These are phyloP conservation scores for Penicillium dipodomyicola DNA, from an alignment of 495 filamentous ascomycete genomes.

Conservation along the genomic window DNA sequence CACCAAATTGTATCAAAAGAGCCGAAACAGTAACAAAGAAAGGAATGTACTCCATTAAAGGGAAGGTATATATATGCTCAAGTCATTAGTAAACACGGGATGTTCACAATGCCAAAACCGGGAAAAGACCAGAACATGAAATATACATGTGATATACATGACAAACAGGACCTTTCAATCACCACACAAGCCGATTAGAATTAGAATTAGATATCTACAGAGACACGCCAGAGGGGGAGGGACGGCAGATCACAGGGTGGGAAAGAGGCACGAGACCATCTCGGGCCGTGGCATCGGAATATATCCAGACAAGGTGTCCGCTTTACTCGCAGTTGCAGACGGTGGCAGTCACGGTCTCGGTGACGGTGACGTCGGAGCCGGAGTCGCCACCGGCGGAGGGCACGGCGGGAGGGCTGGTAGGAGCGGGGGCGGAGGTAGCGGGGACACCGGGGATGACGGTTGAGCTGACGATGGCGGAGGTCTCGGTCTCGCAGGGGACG, in stretches of 20 bases:
- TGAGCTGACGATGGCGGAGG: slow-evolving; percentile 14
- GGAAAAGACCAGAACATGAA: slow-evolving; percentile 1
- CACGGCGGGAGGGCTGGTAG: slow-evolving; percentile 15
- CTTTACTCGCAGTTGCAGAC: slow-evolving; percentile 31
- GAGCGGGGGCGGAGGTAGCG: slow-evolving; percentile 13
- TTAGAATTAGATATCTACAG: slow-evolving; percentile 46
- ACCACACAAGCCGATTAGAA: slow-evolving; percentile 33
- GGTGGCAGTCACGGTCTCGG: slow-evolving; percentile 33
- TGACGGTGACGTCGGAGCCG: slow-evolving; percentile 24
- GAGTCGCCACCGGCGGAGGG: slow-evolving; percentile 8
- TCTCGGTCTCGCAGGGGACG: slow-evolving; percentile 25
- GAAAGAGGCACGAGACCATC: not conserved
- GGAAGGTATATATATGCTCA: slow-evolving; percentile 22
- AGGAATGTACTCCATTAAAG: slow-evolving; percentile 43
- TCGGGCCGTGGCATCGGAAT: not conserved
- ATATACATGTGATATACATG: not conserved
- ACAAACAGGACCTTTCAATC: slow-evolving; percentile 1
- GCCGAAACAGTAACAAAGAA: slow-evolving; percentile 2
- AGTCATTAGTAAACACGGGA: slow-evolving; percentile 18
- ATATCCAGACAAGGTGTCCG: not conserved
- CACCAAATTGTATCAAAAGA: not conserved
- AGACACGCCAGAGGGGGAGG: slow-evolving; percentile 21
- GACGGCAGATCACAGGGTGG: slow-evolving; percentile 5
- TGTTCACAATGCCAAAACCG: slow-evolving; percentile 6
- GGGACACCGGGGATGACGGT: slow-evolving; percentile 6